Evolutionary conservation across 805 yeast species (phyloP).

Genomic region (Wickerhamiella spandovensis): DNA sequence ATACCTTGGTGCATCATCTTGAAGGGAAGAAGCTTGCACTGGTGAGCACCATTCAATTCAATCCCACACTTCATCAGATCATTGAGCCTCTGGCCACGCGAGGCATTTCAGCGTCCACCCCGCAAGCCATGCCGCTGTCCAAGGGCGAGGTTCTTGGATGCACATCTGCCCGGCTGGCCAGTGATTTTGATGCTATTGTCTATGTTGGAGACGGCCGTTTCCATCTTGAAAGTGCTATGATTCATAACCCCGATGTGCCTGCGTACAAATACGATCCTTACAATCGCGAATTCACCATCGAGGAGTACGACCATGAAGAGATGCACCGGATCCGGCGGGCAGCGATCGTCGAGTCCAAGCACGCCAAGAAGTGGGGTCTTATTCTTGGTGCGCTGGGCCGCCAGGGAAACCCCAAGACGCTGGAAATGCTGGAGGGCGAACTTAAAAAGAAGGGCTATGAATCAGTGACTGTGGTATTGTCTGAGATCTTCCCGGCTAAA

Average conservation of each 20-base stretch:
- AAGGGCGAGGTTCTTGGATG: constrained; percentile 96
- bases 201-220: constrained; percentile 95
- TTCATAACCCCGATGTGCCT: constrained; percentile 84
- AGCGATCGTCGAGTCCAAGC: constrained; percentile 53
- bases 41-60: constrained; percentile 94
- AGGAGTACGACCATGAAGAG: constrained; percentile 76
- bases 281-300: constrained; percentile 78
- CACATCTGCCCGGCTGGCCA: constrained; percentile 63
- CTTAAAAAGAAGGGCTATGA: constrained; percentile 43
- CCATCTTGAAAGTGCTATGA: constrained; percentile 92
- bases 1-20: constrained; percentile 64
- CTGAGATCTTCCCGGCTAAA: constrained; percentile 90
- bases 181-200: constrained; percentile 60
- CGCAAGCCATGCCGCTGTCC: constrained; percentile 84
- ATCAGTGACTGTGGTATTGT: constrained; percentile 68
- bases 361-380: constrained; percentile 60
- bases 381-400: constrained; percentile 90
- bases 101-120: constrained; percentile 56
- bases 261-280: constrained; percentile 95
- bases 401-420: constrained; percentile 78
- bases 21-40: constrained; percentile 59
- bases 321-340: constrained; percentile 58
- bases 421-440: constrained; percentile 47
- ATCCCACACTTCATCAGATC: constrained; percentile 79
- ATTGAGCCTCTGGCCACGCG: constrained; percentile 34